Evolutionary conservation across 1,284 basidiomycete genomes (phyloP), one percentile per base, ranked within the genome.

Genomic region (Takashimella tepidaria): DNA sequence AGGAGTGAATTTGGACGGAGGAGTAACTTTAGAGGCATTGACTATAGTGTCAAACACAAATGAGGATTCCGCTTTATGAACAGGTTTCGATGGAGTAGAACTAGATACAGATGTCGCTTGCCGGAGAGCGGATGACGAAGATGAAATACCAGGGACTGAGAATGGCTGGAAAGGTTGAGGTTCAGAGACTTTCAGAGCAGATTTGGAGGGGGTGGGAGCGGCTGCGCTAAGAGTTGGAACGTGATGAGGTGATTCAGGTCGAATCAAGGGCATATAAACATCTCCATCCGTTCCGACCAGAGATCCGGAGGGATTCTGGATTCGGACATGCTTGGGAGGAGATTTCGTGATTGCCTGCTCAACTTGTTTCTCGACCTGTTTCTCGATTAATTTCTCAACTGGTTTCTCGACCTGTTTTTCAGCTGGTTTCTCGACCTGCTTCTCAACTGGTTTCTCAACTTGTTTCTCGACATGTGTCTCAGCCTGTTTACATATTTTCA

Each of bases 91-190:
- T 12, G 44, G 24, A 19, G 54, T 23, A 5, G 16, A 16, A 16
- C 8, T 16, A 8, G 31, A 37, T 37, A 16, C 10, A 37, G 31
- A n/a, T n/a, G n/a, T n/a, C n/a, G n/a, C n/a, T n/a, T n/a, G n/a
- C n/a, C 31, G 31, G 31, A 37, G 8, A 16, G 31, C 31, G 16
- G 31, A 16, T 37, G 51, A 57, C 6, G 55, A 57, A 2, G 49
- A 49, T 6, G 58, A 55, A 10, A 57, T 49, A 1, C 51, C 46
- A 2, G 59, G 49, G 2, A 54, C 40, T 3, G 51, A 40, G 19
- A 56, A 51, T 2, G 64, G 58, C 47, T 61, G 56, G 57, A 63
- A 63, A 1, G 63, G 57, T 25, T 60, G 56, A 2, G 64, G 60
- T 21, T 52, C 51, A 5, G 61, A 58, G 6, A 57, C 46, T 2